Percentiles rank a stretch among this genome's conserved stretches.
phyloP scores from a whole-genome alignment of 139 green algal genomes.

The Chlamydomonas sp. region DNA sequence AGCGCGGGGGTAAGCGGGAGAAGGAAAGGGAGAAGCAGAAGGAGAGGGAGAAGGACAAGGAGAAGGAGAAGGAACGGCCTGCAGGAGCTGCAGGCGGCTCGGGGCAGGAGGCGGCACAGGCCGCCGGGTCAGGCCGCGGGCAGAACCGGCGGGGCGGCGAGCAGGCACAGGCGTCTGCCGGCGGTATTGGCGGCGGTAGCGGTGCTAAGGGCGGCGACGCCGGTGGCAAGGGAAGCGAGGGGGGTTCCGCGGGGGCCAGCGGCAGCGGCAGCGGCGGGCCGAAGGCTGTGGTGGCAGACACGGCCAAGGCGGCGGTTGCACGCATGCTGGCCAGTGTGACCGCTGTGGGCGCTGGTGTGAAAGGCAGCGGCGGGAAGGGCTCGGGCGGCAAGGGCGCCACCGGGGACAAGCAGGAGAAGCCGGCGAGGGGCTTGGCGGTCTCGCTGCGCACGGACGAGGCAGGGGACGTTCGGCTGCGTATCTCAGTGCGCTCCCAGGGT shows the following conservation, averaged over 20 bases:
- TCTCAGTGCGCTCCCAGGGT: not conserved
- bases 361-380: not conserved
- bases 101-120: not conserved
- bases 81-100: not conserved
- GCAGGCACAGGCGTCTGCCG: not conserved
- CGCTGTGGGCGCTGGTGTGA: not conserved
- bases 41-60: not conserved
- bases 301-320: slow-evolving; percentile 19
- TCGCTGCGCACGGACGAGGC: not conserved
- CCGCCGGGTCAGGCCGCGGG: not conserved
- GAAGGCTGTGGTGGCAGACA: slow-evolving; percentile 11
- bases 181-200: not conserved
- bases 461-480: not conserved
- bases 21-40: not conserved
- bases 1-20: too few species aligned
- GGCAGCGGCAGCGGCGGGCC: not conserved
- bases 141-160: not conserved
- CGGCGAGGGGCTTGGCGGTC: not conserved
- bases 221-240: not conserved
- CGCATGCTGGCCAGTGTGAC: slow-evolving; percentile 2
- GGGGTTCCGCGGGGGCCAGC: not conserved
- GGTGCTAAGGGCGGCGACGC: not conserved
- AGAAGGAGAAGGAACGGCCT: not conserved
- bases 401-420: not conserved
- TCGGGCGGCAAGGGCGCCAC: not conserved